phyloP scores from a whole-genome alignment of 2,329 filamentous ascomycete species.

The Claviceps monticola region DNA sequence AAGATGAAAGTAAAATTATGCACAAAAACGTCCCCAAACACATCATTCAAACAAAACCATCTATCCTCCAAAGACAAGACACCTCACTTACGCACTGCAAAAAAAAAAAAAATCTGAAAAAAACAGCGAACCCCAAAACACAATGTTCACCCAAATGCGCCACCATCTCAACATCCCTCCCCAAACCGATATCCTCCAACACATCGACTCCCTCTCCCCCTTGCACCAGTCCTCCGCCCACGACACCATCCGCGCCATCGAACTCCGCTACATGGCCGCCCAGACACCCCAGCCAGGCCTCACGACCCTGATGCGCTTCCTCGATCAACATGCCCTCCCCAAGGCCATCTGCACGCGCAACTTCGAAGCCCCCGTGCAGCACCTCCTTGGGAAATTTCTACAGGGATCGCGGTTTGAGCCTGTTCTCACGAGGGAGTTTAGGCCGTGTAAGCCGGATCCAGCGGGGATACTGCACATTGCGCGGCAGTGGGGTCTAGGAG shows the following conservation, averaged over 20 bases:
- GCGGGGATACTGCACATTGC: slow-evolving; percentile 83
- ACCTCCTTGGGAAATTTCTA: slow-evolving; percentile 65
- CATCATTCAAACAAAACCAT: slow-evolving; percentile 57
- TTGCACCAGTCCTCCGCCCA: slow-evolving; percentile 49
- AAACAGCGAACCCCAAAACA: slow-evolving; percentile 69
- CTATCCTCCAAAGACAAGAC: no score
- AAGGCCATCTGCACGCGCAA: slow-evolving; percentile 92
- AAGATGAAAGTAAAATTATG: background rate
- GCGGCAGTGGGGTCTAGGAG: slow-evolving; percentile 50
- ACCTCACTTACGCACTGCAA: background rate
- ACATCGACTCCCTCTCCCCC: slow-evolving; percentile 61
- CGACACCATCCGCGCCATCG: slow-evolving; percentile 63
- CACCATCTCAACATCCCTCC: slow-evolving; percentile 58
- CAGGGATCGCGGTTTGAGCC: slow-evolving; percentile 54
- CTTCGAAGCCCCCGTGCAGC: slow-evolving; percentile 66
- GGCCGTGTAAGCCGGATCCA: slow-evolving; percentile 74
- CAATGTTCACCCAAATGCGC: slow-evolving; percentile 92
- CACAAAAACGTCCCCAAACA: slow-evolving; percentile 69
- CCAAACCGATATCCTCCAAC: slow-evolving; percentile 70
- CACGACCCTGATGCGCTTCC: slow-evolving; percentile 63
- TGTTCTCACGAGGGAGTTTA: slow-evolving; percentile 72
- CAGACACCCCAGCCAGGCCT: slow-evolving; percentile 79
- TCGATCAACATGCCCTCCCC: slow-evolving; percentile 50
- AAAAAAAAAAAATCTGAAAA: background rate
- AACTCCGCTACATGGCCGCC: slow-evolving; percentile 62